Evolutionary conservation across 306 rosid species (phyloP), one percentile per base, ranked within the genome.

Genomic region (Casuarina equisetifolia): DNA sequence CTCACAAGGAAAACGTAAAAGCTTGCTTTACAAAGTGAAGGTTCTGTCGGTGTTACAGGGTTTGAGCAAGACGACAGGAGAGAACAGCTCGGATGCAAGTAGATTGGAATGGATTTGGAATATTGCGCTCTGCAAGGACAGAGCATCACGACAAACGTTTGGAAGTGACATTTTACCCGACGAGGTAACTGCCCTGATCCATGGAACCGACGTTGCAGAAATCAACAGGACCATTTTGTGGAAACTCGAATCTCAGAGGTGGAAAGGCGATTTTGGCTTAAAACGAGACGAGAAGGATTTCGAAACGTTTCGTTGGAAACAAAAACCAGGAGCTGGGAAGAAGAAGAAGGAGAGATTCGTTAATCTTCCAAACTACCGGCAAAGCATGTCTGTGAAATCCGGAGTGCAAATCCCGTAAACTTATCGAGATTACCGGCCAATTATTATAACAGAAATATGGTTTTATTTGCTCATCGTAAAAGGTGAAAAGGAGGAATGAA

Each of bases 31-130:
- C 62, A 12, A 46, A 76, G 75, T 2, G 17, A 44, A 52, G 16
- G 35, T 58, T 42, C 68, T 69, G 73, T 20, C 19, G 74, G 69
- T 46, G 44, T 19, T 45, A 25, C 45, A 46, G 40, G 82, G 77
- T 61, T 20, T 4, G 44, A 64, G 52, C 54, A 82, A 82, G 83
- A 61, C 52, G 87, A 85, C 88, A 82, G 1, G 48, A 51, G 69
- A 62, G n/a, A 66, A 81, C 79, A 85, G 84, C 83, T 76, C 74
- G 45, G 75, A 1, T 49, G 45, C 45, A 40, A 40, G 3, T 2
- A 10, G n/a, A 13, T 12, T 2, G 9, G 38, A 35, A 35, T 7
- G n/a, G 35, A 6, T 7, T 19, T n/a, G 6, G 12, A 69, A 52
- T 35, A 44, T 8, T 38, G 20, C 71, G 62, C 5, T 38, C 39